Evolutionary conservation across 352 stramenopile genomes (phyloP), one percentile per base, ranked within the genome.

Genomic region (Pythium myriotylum): DNA sequence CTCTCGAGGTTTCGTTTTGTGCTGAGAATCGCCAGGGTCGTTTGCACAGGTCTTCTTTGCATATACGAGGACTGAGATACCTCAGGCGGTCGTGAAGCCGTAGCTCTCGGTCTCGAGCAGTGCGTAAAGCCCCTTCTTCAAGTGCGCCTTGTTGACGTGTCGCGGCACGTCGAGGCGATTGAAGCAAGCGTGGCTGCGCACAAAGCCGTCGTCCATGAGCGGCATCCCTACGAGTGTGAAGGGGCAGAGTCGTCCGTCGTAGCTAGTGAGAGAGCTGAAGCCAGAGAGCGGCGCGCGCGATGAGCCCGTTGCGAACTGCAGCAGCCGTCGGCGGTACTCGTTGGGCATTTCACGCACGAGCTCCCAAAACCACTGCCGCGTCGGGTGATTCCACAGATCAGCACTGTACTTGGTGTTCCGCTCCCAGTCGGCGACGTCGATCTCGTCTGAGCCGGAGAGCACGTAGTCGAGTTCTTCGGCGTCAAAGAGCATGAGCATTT

Each of bases 391-490:
- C 35, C 75, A 68, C 12, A 90, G 62, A 43, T 90, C 81, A 29
- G 59, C 48, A 41, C 71, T 84, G 48, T 81, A 71, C 27, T 75
- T 67, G 10, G 96, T 98, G 66, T 98, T 73, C 4, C 69, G 64
- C 65, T 94, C 87, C 97, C 97, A 99, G 76, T 99, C 97, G 13
- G 92, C 83, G 35, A 99, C 94, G 48, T 98, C 90, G 62, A 99
- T 97, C 70, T 94, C 84, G 8, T 96, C 93, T 37, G 98, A 82
- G 16, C 97, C 97, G 50, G 94, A 99, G 56, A 99, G 84, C 24
- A 99, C 58, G 51, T 98, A 84, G 67, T 99, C 96, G 8, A 99
- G 79, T 74, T 99, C 96, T 75, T 99, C 95, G 43, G 95, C 96
- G 68, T 99, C 96, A 73, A 99, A 99, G 2, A 98, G 75, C 48